These are phyloP conservation scores for Botrytis galanthina DNA, from an alignment of 2,329 filamentous ascomycete genomes.

Conservation along the genomic window DNA sequence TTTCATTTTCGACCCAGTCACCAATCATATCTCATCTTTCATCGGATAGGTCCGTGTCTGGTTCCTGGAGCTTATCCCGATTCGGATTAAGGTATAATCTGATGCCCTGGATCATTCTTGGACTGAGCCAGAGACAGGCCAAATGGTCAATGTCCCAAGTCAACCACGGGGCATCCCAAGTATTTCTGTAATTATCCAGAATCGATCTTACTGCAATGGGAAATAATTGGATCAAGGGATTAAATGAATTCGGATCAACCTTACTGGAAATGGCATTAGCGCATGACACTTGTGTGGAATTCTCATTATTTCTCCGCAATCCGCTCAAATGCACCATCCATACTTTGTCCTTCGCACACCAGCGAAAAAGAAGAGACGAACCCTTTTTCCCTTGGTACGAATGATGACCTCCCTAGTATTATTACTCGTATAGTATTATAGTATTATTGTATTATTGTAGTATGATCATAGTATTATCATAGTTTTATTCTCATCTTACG, in stretches of 20 bases:
- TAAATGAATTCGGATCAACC: neutral
- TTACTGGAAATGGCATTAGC: neutral
- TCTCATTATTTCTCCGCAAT: slow-evolving; percentile 3
- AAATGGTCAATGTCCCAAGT: no score
- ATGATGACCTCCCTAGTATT: neutral
- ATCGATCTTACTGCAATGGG: neutral
- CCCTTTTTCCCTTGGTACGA: neutral
- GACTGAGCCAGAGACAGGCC: neutral
- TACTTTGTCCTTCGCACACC: no score
- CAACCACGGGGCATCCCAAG: neutral
- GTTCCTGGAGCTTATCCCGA: neutral
- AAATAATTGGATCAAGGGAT: neutral
- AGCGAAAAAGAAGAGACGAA: slow-evolving; percentile 8
- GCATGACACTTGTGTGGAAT: neutral
- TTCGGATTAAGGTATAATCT: neutral
- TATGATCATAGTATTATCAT: no score
- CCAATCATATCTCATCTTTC: neutral
- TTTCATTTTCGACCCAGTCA: neutral
- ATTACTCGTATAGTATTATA: no score
- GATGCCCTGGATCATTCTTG: neutral
- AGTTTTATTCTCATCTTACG: neutral
- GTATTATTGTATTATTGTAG: neutral
- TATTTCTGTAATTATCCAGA: neutral
- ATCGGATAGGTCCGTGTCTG: neutral
- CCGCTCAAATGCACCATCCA: neutral